Evolutionary conservation across 202 grass and related monocot genomes (phyloP).

Genomic region (Digitaria exilis): DNA sequence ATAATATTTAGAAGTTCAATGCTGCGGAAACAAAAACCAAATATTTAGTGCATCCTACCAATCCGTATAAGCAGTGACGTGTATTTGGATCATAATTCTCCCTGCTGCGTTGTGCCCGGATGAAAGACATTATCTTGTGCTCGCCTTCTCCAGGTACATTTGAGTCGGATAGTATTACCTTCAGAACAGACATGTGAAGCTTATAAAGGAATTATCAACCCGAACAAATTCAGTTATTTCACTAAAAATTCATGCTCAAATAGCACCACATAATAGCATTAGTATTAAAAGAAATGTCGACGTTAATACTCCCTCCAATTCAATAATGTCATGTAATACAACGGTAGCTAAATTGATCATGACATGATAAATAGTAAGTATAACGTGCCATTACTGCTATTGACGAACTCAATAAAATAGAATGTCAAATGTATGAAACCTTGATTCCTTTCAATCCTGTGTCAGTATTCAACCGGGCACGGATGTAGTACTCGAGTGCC

Average conservation of each 20-base stretch:
- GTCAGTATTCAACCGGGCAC: constrained; percentile 36
- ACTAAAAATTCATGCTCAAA: not conserved
- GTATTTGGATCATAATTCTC: constrained; percentile 59
- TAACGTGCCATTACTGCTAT: not conserved
- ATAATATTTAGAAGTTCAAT: not conserved
- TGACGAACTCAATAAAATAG: not conserved
- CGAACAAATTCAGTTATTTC: not conserved
- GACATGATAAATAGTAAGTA: not conserved
- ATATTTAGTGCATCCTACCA: constrained; percentile 34
- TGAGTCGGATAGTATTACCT: constrained; percentile 70
- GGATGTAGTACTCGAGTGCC: constrained; percentile 58
- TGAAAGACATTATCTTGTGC: constrained; percentile 83
- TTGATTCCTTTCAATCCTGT: constrained; percentile 57
- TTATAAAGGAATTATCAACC: not conserved
- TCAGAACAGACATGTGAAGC: not conserved
- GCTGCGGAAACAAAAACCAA: not conserved
- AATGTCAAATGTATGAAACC: constrained; percentile 19
- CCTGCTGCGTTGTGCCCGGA: constrained; percentile 43
- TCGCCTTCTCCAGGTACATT: constrained; percentile 86
- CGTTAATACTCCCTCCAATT: too few species aligned
- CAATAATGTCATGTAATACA: not conserved
- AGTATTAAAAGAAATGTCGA: too few species aligned
- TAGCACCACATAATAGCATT: not conserved
- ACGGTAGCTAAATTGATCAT: not conserved
- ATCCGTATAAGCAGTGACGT: constrained; percentile 70